Evolutionary conservation across 2,329 filamentous ascomycete species (phyloP).

Genomic region (Drechmeria coniospora): DNA sequence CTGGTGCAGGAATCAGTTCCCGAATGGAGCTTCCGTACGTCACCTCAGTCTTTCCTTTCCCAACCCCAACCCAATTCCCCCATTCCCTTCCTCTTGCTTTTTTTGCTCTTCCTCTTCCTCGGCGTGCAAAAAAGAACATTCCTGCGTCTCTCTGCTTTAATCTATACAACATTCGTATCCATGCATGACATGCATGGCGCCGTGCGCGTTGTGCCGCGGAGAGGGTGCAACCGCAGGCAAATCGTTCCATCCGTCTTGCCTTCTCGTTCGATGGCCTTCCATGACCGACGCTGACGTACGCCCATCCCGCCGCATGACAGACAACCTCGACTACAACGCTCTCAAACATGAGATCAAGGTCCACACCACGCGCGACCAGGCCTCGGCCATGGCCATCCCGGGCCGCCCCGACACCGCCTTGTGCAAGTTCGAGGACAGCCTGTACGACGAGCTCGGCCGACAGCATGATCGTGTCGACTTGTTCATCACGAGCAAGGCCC

Average conservation of each 20-base stretch:
- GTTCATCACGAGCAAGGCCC: slow-evolving; percentile 66
- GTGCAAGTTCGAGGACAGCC: slow-evolving; percentile 51
- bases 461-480: slow-evolving; percentile 67
- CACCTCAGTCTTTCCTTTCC: no score
- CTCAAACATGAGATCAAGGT: slow-evolving; percentile 74
- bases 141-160: no score
- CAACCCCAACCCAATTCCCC: no score
- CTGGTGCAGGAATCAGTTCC: slow-evolving; percentile 64
- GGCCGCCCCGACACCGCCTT: slow-evolving; percentile 47
- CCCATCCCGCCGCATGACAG: slow-evolving; percentile 24
- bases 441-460: slow-evolving; percentile 53
- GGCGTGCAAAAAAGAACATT: neutral
- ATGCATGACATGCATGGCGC: no score
- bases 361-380: slow-evolving; percentile 57
- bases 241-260: no score
- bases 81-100: neutral
- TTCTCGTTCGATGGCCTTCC: no score
- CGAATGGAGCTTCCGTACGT: slow-evolving; percentile 62
- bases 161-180: no score
- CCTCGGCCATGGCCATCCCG: slow-evolving; percentile 57
- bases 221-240: no score
- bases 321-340: slow-evolving; percentile 82
- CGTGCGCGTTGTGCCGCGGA: no score
- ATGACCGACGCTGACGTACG: no score
- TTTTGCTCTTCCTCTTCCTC: neutral